Evolutionary conservation across 2,329 filamentous ascomycete genomes (phyloP).

Genomic region (Aspergillus transmontanensis): DNA sequence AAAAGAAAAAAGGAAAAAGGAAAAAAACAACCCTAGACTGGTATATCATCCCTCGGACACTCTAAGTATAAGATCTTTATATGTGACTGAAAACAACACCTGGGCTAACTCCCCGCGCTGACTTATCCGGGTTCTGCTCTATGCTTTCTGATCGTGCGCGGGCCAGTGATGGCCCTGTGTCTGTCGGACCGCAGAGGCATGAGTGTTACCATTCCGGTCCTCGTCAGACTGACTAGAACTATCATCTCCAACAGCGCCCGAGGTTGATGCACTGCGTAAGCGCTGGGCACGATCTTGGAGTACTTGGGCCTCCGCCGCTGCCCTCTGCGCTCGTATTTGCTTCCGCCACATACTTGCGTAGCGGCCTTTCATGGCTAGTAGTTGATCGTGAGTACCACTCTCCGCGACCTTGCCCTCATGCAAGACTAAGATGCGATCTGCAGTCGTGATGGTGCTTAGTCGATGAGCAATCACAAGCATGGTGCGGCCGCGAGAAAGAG

Average conservation of each 20-base stretch:
- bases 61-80: constrained; percentile 23
- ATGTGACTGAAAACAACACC: constrained; percentile 28
- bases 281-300: constrained; percentile 47
- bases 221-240: constrained; percentile 54
- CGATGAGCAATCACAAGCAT: constrained; percentile 94
- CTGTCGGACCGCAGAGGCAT: constrained; percentile 19
- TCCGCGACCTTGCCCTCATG: constrained; percentile 77
- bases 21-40: constrained; percentile 18
- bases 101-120: constrained; percentile 51
- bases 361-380: constrained; percentile 69
- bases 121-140: background rate
- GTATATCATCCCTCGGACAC: constrained; percentile 15
- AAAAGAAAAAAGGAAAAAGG: constrained; percentile 10
- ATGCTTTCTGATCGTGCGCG: constrained; percentile 17
- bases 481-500: constrained; percentile 80
- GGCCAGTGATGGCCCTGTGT: constrained; percentile 58
- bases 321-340: constrained; percentile 77
- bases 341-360: constrained; percentile 89
- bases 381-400: constrained; percentile 75
- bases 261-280: constrained; percentile 43
- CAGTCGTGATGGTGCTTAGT: constrained; percentile 80
- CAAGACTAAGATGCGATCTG: constrained; percentile 81
- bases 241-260: constrained; percentile 42
- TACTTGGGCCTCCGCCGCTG: constrained; percentile 61
- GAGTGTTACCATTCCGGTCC: constrained; percentile 36